Evolutionary conservation across 495 filamentous ascomycete species (phyloP).

Genomic region (Lophiostoma macrostomum): DNA sequence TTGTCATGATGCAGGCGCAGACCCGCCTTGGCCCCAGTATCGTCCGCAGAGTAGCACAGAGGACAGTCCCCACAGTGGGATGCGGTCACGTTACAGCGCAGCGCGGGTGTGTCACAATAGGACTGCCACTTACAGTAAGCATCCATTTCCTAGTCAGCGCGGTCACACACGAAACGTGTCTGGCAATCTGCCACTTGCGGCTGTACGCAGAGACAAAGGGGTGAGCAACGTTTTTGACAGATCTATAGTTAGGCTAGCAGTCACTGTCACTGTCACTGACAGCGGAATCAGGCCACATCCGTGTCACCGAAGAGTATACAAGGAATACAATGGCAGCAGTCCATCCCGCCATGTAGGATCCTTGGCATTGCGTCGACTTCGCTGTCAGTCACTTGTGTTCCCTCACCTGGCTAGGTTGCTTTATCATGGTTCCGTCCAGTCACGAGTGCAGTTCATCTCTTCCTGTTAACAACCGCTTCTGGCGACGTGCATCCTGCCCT

Average conservation of each 20-base stretch:
- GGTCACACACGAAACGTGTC: slow-evolving; percentile 24
- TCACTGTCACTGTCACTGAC: slow-evolving; percentile 25
- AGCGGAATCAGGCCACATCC: slow-evolving; percentile 28
- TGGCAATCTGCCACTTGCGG: slow-evolving; percentile 22
- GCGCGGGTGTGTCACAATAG: slow-evolving; percentile 29
- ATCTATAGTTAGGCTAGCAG: slow-evolving; percentile 23
- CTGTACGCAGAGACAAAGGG: slow-evolving; percentile 13
- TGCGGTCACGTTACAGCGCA: slow-evolving; percentile 32
- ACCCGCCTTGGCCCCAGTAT: slow-evolving; percentile 16
- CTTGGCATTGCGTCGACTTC: no score
- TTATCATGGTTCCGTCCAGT: slow-evolving; percentile 15
- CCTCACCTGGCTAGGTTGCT: slow-evolving; percentile 6
- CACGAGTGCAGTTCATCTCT: slow-evolving; percentile 11
- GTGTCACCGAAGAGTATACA: slow-evolving; percentile 17
- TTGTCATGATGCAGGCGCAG: slow-evolving; percentile 27
- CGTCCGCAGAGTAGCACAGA: slow-evolving; percentile 20
- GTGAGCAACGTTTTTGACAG: slow-evolving; percentile 24
- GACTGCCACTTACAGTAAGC: slow-evolving; percentile 17
- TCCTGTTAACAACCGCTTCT: slow-evolving; percentile 1
- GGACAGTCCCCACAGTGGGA: slow-evolving; percentile 18
- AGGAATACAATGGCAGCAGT: neutral
- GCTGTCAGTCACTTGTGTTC: neutral
- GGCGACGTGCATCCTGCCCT: slow-evolving; percentile 15
- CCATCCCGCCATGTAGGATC: no score
- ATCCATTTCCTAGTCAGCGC: slow-evolving; percentile 10